Base-by-base conservation (phyloP, 208 protist genomes). In the Crithidia sp. region DNA sequence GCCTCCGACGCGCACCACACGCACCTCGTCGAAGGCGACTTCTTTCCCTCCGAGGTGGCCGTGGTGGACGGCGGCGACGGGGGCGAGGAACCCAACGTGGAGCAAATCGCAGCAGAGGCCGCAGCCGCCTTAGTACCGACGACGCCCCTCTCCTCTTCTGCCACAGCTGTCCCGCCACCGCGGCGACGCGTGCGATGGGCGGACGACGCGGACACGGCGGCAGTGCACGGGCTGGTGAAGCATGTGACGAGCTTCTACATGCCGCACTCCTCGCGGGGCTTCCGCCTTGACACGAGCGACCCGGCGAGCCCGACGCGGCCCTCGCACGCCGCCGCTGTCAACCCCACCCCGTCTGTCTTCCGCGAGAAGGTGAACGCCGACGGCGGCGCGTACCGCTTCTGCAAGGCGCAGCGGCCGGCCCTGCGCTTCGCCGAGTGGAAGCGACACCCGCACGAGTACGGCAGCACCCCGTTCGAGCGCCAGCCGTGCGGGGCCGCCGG, bases 21-120 rank as follows among this genome's bases (percentile, higher is more conserved):
- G n/a, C 85, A 85, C 64, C 81, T 93, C 52, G 83, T 90, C n/a
- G 86, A 91, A 43, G 88, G 88, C 28, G 88, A 93, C 74, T 88
- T 88, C 74, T 93, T 93, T 52, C 88, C 74, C 17, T 41, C 81
- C 7, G 75, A 85, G 4, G 69, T 69, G 16, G 59, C 71, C 19
- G 55, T 50, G 12, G 71, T 78, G 41, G 79, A 72, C 16, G 41
- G 39, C 67, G 64, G 45, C 28, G 49, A 37, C 39, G 49, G 14
- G 5, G 67, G 16, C n/a, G 66, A 39, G 12, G 77, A 70, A 9
- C 63, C 16, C 19, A 67, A 67, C 54, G 45, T 77, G 59, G 44
- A 68, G 43, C 50, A 63, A 9, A 74, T 67, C 28, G 71, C 61
- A 16, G 52, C 71, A 7, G 67, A 63, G 50, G 71, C 58, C 8